Percentiles rank a stretch among this genome's conserved stretches.
Evolutionary conservation across 192 early-diverging fungal species (phyloP).

Genomic region (Mortierella hygrophila): DNA sequence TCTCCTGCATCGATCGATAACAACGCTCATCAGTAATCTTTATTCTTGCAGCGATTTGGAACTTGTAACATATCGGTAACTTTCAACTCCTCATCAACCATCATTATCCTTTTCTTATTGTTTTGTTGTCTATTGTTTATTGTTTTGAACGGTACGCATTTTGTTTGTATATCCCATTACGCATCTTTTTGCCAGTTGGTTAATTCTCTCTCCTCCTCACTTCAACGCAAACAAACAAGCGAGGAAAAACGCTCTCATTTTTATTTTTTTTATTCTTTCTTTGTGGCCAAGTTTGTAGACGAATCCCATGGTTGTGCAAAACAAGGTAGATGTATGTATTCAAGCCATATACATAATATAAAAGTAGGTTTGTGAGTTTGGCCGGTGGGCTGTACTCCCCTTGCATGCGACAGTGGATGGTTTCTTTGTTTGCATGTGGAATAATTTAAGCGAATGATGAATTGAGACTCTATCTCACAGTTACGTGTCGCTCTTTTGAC

Average conservation of each 20-base stretch:
- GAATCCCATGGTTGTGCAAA: slow-evolving; percentile 5
- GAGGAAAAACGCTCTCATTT: background rate
- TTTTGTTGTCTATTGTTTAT: background rate
- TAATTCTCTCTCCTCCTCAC: background rate
- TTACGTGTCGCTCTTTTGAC: too few relatives aligned
- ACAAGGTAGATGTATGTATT: background rate
- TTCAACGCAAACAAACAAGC: background rate
- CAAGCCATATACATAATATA: background rate
- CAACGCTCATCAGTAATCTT: background rate
- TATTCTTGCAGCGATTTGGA: background rate
- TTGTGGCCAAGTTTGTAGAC: slow-evolving; percentile 31
- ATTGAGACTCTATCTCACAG: background rate
- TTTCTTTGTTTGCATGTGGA: background rate
- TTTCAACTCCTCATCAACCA: background rate
- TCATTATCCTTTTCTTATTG: background rate
- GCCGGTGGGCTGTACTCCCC: background rate
- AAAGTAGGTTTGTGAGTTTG: background rate
- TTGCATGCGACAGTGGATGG: background rate
- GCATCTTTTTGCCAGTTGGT: slow-evolving; percentile 2
- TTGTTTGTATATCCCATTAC: background rate
- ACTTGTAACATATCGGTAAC: background rate
- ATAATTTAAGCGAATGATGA: background rate
- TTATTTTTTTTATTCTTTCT: background rate
- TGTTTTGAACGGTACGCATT: background rate
- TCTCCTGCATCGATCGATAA: background rate